These are phyloP conservation scores for Colletotrichum eleusines DNA, from an alignment of 2,329 filamentous ascomycete species.

Conservation along the genomic window DNA sequence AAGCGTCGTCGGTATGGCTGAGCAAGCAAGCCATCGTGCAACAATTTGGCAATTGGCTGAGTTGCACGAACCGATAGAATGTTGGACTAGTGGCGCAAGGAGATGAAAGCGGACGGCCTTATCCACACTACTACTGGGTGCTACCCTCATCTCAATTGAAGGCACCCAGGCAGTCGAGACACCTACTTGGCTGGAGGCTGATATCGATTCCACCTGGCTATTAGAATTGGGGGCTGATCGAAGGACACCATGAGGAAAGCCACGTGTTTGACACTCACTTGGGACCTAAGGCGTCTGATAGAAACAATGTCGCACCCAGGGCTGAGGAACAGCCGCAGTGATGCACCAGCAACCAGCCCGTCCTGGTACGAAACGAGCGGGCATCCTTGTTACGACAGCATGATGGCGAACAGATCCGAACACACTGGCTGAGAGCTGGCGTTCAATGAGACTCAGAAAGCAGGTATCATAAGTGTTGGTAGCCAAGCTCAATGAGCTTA, in stretches of 20 bases:
- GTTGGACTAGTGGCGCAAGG: conserved; percentile 24
- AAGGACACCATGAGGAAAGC: neutral
- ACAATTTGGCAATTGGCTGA: conserved; percentile 6
- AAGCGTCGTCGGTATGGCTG: conserved; percentile 19
- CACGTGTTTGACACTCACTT: neutral
- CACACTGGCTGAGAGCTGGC: neutral
- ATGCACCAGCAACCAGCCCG: neutral
- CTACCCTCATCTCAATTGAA: conserved; percentile 10
- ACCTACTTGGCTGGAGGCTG: neutral
- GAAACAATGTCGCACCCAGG: neutral
- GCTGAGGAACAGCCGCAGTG: neutral
- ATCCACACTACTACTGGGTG: neutral
- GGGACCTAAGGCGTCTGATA: neutral
- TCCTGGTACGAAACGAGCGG: neutral
- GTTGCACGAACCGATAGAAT: conserved; percentile 8
- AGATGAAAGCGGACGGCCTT: conserved; percentile 5
- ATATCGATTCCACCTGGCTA: neutral
- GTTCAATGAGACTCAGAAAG: no score
- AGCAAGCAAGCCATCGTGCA: conserved; percentile 24
- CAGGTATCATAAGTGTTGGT: neutral
- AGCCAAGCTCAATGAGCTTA: neutral
- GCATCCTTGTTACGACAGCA: neutral
- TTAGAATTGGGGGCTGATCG: neutral
- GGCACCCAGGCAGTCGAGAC: neutral
- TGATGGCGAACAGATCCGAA: neutral